Base-by-base conservation (phyloP, 2,329 filamentous ascomycete species). In the Pseudogymnoascus sp. region DNA sequence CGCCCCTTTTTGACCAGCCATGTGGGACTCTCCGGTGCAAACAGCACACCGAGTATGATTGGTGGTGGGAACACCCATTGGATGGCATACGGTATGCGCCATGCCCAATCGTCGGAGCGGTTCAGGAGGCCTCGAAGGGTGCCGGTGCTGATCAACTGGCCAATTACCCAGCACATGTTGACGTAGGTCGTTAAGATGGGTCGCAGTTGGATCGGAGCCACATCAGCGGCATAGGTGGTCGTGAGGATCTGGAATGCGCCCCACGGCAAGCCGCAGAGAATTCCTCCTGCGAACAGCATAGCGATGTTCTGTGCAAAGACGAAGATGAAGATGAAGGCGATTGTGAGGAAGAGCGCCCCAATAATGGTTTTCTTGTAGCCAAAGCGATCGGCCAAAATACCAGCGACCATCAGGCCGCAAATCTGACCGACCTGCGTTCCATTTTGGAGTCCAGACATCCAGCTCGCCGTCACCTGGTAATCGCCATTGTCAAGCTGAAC, bases 201-300 rank as follows among this genome's bases (percentile, higher is more conserved):
- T 26, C 59, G 59, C 15, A 61, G 59, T 19, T 29, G 29, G 59
- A 61, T 29, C 4, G 59, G 59, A 19, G 59, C 29, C n/a, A 61
- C 59, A 37, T 61, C 59, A 26, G 59, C 53, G 33, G 53, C 77
- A 79, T 69, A 68, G 2, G 66, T 63, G 3, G 66, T 65, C 2
- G 66, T 66, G 13, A 66, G 62, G 1, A 78, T 80, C 69, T 80
- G 77, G 70, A 80, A 80, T 4, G 79, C 76, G 44, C 78, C 78
- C 78, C 78, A 80, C 2, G 79, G 78, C 46, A 81, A 74, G 50
- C 78, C 77, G 60, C 77, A 78, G 17, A 81, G 73, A 40, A 80
- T 78, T 67, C 64, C 29, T 3, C 76, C 79, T 2, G 76, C 77
- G 7, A 79, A 72, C 17, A 81, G 69, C 13, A 77, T 70, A 64